phyloP scores from a whole-genome alignment of 352 stramenopile genomes.

The Globisporangium uncinulatum region DNA sequence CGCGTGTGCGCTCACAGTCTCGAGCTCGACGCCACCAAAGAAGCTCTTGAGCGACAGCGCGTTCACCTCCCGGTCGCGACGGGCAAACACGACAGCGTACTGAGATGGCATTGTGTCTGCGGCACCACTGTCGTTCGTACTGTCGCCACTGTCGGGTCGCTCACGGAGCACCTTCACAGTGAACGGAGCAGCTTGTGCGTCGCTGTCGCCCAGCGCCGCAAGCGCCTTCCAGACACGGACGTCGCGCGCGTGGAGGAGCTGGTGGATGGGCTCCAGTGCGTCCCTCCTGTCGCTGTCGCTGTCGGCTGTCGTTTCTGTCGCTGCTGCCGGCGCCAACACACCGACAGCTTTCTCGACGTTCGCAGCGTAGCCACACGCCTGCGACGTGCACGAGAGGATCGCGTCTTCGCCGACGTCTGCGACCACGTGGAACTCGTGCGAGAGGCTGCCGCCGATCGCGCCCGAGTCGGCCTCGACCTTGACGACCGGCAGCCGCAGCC shows the following conservation, averaged over 20 bases:
- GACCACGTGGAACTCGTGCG: conserved; percentile 88
- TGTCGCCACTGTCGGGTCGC: conserved; percentile 6
- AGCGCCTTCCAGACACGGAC: conserved; percentile 28
- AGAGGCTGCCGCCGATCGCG: conserved; percentile 84
- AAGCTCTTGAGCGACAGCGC: conserved; percentile 65
- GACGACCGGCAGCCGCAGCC: conserved; percentile 62
- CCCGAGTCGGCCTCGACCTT: conserved; percentile 84
- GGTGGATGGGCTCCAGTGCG: conserved; percentile 20
- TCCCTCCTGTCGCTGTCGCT: conserved; percentile 5
- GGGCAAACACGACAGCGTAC: conserved; percentile 51
- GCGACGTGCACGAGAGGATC: conserved; percentile 59
- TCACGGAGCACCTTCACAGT: conserved; percentile 35
- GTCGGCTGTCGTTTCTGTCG: background rate
- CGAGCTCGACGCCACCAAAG: conserved; percentile 51
- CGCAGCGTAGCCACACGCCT: conserved; percentile 67
- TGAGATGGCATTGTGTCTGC: conserved; percentile 4
- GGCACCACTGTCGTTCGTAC: conserved; percentile 10
- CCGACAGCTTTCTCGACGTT: conserved; percentile 85
- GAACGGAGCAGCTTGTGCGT: conserved; percentile 14
- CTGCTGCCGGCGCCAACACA: conserved; percentile 11
- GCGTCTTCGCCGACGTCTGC: conserved; percentile 79
- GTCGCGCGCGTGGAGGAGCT: conserved; percentile 12
- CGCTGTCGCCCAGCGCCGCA: background rate
- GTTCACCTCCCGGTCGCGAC: conserved; percentile 61
- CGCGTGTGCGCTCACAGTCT: conserved; percentile 21